Evolutionary conservation across 352 stramenopile genomes (phyloP), one percentile per base, ranked within the genome.

Genomic region (Pythium aquatile): DNA sequence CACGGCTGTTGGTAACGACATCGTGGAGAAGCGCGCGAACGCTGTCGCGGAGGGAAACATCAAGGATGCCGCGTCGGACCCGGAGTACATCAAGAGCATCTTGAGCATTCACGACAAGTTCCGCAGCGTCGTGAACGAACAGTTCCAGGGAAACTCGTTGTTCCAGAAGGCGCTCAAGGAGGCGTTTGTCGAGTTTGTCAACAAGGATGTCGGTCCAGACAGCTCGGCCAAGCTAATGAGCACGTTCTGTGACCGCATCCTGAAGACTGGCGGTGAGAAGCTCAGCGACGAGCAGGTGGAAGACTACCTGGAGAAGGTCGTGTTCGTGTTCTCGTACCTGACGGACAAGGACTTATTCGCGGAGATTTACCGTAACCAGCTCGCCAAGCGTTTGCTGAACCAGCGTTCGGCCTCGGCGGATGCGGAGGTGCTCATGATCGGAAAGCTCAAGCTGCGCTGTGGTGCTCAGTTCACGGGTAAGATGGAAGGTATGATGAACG

Each of bases 401-500:
- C 93, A 99, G 68, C 90, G 96, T n/a, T 99, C 97, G 26, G 96
- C 97, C 26, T 99, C 93, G 35, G 87, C 98, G 57, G 97, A 99
- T 78, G 91, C 96, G 0, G 98, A 99, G 74, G 96, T 98, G 73
- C 81, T 97, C 24, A 99, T 99, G 96, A 99, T 99, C 73, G 92
- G 93, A 57, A 99, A 99, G 79, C 83, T 99, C 26, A 99, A 99
- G 83, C 81, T 99, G 54, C 89, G 97, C 51, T 99, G 97, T 71
- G 98, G 98, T 69, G 97, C 97, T 11, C 97, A 99, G 77, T 99
- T 99, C 72, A 99, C 98, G 29, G 97, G 94, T 35, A 97, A 98
- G 79, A 99, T 99, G 97, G 98, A 99, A 78, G 97, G 97, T 67
- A 99, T 99, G 98, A 91, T 99, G 75, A 98, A 98, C 73, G 98